A percentile compares a stretch with the other conserved stretches of the same genome.
Evolutionary conservation across 306 rosid genomes (phyloP).

Genomic region (Malus sylvestris): DNA sequence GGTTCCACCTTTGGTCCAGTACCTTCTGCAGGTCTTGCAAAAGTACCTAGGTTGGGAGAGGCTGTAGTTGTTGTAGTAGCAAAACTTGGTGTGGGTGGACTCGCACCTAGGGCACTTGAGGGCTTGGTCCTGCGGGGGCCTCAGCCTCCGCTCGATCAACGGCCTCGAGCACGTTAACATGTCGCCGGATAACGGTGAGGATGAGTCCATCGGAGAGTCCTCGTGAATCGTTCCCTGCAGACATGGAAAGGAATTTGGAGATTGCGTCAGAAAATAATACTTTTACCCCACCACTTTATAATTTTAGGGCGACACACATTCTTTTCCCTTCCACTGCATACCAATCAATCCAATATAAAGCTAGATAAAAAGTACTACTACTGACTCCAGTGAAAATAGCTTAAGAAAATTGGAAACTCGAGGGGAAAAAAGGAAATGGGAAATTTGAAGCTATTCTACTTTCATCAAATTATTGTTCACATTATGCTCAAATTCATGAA

Average conservation of each 20-base stretch:
- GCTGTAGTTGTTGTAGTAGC: constrained; percentile 98
- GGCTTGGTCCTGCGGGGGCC: constrained; percentile 79
- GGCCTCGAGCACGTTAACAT: constrained; percentile 77
- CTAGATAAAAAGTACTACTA: not conserved
- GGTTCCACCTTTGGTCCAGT: constrained; percentile 98
- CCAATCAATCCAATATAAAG: not conserved
- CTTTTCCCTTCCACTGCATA: not conserved
- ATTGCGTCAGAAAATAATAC: not conserved
- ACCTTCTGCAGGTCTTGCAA: constrained; percentile 92
- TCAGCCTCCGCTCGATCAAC: constrained; percentile 56
- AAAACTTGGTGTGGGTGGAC: constrained; percentile 91
- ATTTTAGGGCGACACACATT: not conserved
- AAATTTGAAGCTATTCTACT: too few species aligned
- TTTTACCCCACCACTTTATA: not conserved
- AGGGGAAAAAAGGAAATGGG: too few species aligned
- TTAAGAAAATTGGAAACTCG: too few species aligned
- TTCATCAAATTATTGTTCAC: not conserved
- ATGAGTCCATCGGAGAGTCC: constrained; percentile 73
- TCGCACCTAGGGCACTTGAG: constrained; percentile 94
- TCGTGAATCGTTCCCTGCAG: constrained; percentile 63
- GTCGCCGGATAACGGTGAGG: constrained; percentile 64
- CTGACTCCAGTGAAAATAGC: too few species aligned
- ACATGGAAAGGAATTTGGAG: not conserved
- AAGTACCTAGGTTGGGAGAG: constrained; percentile 96
- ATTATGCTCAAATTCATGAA: not conserved